These are phyloP conservation scores for Dactylellina leptospora DNA, from an alignment of 2,329 filamentous ascomycete species.

Conservation along the genomic window DNA sequence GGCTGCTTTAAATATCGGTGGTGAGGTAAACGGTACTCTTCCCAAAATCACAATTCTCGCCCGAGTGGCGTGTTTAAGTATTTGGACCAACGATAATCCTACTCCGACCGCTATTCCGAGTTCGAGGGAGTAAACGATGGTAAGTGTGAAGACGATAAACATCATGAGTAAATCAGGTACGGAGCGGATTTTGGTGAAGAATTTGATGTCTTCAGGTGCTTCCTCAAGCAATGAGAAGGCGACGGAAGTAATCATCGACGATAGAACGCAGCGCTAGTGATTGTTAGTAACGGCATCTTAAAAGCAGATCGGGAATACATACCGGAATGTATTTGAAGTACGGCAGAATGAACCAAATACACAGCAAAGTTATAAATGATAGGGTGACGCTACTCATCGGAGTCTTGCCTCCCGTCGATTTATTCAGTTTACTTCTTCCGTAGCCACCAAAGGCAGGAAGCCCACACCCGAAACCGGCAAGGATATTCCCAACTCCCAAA, in stretches of 20 bases:
- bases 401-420: constrained; percentile 86
- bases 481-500: constrained; percentile 86
- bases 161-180: constrained; percentile 88
- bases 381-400: constrained; percentile 93
- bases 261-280: constrained; percentile 69
- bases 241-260: constrained; percentile 92
- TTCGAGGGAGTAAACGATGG: constrained; percentile 93
- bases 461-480: constrained; percentile 90
- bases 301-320: constrained; percentile 60
- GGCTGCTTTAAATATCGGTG: constrained; percentile 82
- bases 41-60: constrained; percentile 96
- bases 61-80: constrained; percentile 88
- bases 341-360: constrained; percentile 81
- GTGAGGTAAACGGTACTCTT: constrained; percentile 75
- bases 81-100: constrained; percentile 84
- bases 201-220: constrained; percentile 87
- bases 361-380: constrained; percentile 80
- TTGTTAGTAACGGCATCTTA: not conserved
- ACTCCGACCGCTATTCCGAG: constrained; percentile 94
- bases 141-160: constrained; percentile 86
- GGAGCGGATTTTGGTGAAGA: constrained; percentile 85
- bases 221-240: constrained; percentile 95
- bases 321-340: constrained; percentile 97
- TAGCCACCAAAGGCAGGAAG: constrained; percentile 96
- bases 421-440: constrained; percentile 93